Percentiles rank a stretch among this genome's conserved stretches.
phyloP scores from a whole-genome alignment of 192 early-diverging fungal genomes.

The Backusella luteola region DNA sequence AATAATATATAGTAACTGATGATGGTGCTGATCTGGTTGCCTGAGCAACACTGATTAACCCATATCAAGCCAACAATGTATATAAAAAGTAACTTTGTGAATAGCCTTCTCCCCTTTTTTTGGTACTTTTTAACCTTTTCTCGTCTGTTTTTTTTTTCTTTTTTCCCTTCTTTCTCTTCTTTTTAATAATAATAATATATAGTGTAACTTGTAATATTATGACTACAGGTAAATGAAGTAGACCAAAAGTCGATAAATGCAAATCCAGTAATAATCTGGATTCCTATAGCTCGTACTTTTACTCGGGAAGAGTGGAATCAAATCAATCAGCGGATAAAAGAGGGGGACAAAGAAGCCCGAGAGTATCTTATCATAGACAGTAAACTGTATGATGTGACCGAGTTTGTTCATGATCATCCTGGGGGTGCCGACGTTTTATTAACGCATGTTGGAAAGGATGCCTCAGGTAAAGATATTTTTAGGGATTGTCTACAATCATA shows the following conservation, averaged over 20 bases:
- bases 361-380: constrained; percentile 68
- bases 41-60: neutral
- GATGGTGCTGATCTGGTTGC: neutral
- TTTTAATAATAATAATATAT: neutral
- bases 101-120: neutral
- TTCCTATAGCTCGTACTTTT: neutral
- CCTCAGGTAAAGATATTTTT: constrained; percentile 42
- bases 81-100: neutral
- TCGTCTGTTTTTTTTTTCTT: neutral
- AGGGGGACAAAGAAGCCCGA: constrained; percentile 38
- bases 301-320: constrained; percentile 18
- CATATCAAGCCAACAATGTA: neutral
- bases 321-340: constrained; percentile 17
- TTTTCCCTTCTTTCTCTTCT: neutral
- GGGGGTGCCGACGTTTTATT: constrained; percentile 69
- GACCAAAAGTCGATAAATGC: neutral
- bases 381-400: constrained; percentile 78
- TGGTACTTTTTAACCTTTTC: too few species aligned
- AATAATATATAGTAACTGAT: neutral
- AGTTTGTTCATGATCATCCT: constrained; percentile 73
- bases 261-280: neutral
- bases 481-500: neutral
- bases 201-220: neutral
- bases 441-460: constrained; percentile 75
- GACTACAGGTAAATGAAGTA: neutral